Conservation (phyloP, 2,329 filamentous ascomycete species). For the Fusarium setosum region DNA sequence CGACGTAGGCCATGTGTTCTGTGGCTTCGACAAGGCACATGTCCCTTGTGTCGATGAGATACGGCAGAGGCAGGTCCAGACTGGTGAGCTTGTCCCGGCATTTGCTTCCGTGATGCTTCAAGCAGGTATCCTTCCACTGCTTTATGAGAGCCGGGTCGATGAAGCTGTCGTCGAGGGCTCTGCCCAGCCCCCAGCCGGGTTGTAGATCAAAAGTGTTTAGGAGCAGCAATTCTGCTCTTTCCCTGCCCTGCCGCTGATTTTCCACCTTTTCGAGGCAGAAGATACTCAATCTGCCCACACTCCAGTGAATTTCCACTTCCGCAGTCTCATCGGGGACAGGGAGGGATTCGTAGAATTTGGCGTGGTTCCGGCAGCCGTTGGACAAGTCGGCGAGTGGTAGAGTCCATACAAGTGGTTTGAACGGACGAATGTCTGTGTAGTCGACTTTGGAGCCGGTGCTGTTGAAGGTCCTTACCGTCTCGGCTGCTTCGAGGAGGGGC, state of each 20-base stretch:
- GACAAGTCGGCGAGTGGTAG: background rate
- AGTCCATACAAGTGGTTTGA: no score
- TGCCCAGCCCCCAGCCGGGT: background rate
- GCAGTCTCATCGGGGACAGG: background rate
- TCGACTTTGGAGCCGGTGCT: background rate
- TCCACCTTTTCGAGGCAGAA: no score
- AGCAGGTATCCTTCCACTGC: constrained; percentile 3
- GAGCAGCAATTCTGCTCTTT: constrained; percentile 1
- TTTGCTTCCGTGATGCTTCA: background rate
- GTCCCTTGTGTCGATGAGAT: background rate
- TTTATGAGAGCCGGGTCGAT: background rate
- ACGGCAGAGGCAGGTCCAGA: background rate
- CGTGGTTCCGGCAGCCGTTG: background rate
- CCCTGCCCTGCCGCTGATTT: no score
- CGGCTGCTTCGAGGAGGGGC: background rate
- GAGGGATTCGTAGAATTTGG: background rate
- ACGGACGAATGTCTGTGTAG: no score
- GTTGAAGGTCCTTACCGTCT: background rate
- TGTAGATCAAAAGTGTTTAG: background rate
- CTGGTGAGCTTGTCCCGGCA: background rate
- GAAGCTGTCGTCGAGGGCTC: background rate
- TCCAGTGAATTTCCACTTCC: no score
- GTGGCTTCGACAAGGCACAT: constrained; percentile 5
- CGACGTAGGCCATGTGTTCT: background rate
- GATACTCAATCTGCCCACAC: no score